Evolutionary conservation across 805 yeast genomes (phyloP), one percentile per base, ranked within the genome.

Genomic region (Spathaspora arborariae): DNA sequence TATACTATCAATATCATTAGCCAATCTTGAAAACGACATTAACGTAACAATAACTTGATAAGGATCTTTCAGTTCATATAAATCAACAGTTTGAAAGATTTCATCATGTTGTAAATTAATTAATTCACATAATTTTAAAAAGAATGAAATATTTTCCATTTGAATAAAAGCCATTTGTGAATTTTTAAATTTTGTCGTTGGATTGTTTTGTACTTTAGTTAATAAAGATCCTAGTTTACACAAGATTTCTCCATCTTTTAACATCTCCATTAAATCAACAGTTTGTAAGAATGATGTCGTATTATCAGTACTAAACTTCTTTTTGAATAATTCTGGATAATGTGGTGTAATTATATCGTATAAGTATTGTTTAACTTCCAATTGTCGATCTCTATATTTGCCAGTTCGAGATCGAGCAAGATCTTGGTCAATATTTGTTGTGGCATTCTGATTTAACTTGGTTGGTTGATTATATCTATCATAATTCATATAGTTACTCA

Each of bases 71-170:
- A 67, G 64, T 59, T 88, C 96, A 53, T 70, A 88, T 47, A 88
- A 69, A 60, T 88, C 96, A 5, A 77, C 67, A 0, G 96, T 88
- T 54, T 85, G 90, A 60, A 88, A 88, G 42, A 85, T 65, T 60
- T 88, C 96, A 58, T 86, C 90, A 53, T 85, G 85, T 5, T 90
- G 88, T 2, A 88, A 82, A 2, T 92, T 92, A 44, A 81, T 70
- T 4, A 59, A 45, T 51, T 82, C 78, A 42, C 89, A 81, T 45
- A 83, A 80, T 5, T 72, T 65, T 34, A 88, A 66, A 57, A 88
- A 88, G 52, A 79, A 79, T 42, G 88, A 80, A 27, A 88, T 87
- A 57, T 88, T 88, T 58, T 88, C 96, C 96, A 88, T 88, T 64
- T 83, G 80, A 15, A 67, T 62, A 46, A 88, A 88, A 2, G 95